phyloP scores from a whole-genome alignment of 805 yeast genomes.

The Lipomyces oligophaga region DNA sequence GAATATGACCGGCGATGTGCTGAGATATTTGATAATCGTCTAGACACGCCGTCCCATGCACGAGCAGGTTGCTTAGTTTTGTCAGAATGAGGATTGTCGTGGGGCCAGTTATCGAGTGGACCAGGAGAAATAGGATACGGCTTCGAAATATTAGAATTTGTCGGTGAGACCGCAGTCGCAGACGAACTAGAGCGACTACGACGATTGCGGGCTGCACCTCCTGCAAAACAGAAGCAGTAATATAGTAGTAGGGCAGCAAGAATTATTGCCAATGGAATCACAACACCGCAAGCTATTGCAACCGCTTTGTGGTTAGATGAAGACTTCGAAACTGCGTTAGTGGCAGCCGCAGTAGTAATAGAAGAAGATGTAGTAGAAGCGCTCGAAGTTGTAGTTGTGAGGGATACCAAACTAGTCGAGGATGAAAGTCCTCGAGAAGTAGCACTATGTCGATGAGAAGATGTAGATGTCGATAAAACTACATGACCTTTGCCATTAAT shows the following conservation, averaged over 20 bases:
- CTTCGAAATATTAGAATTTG: conserved; percentile 20
- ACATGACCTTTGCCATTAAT: conserved; percentile 35
- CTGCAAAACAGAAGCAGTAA: conserved; percentile 48
- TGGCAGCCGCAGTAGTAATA: conserved; percentile 31
- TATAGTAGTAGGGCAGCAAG: conserved; percentile 49
- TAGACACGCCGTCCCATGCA: conserved; percentile 12
- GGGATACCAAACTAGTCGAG: conserved; percentile 34
- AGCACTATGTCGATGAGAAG: conserved; percentile 30
- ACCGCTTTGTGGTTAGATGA: conserved; percentile 46
- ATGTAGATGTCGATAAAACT: conserved; percentile 30
- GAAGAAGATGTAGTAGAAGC: conserved; percentile 31
- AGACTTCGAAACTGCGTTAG: conserved; percentile 32
- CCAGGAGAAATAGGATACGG: conserved; percentile 22
- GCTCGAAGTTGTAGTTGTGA: conserved; percentile 33
- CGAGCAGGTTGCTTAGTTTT: conserved; percentile 9
- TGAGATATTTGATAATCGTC: conserved; percentile 22
- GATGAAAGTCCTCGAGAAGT: no score
- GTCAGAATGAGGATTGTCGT: conserved; percentile 13
- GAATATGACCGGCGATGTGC: conserved; percentile 24
- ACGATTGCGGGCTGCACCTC: conserved; percentile 19
- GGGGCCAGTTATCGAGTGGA: conserved; percentile 31
- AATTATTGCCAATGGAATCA: conserved; percentile 60
- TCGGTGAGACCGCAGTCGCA: conserved; percentile 15
- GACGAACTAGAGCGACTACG: conserved; percentile 17
- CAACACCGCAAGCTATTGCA: conserved; percentile 92